Evolutionary conservation across 805 yeast genomes (phyloP), one percentile per base, ranked within the genome.

Genomic region (Wickerhamiella sergipiensis): DNA sequence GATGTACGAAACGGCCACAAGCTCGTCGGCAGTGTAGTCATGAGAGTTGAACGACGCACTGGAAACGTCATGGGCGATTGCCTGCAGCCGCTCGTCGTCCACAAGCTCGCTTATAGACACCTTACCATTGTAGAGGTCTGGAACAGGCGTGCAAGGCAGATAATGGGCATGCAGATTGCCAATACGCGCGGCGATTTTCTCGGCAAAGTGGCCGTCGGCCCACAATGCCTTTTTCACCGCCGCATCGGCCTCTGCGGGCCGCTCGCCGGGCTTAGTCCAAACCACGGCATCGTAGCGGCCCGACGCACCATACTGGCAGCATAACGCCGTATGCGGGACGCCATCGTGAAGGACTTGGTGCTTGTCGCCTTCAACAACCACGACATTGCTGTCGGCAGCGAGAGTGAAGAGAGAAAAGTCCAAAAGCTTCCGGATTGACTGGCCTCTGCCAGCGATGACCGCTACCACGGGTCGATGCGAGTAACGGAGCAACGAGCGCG

Each of bases 11-110:
- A 82, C 76, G 59, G 74, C 76, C 6, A 80, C 67, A 54, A 83
- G 73, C 63, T 84, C 92, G 63, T 83, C 86, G 59, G 74, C 73
- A 8, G 75, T 59, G 48, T 81, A 68, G 57, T 75, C 76, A 61
- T 81, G 86, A 1, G 89, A 84, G 19, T 81, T 81, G 61, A 84
- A 84, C 49, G 76, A 74, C 88, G 89, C 82, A 8, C 17, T 13
- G 8, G 13, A 9, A 23, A 29, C 12, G 36, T 19, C 24, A 7
- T 8, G 15, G 23, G 21, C 38, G 5, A 40, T 7, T 2, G 12
- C 19, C 44, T 15, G 50, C 42, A 42, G 24, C 43, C 18, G 18
- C 44, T 54, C 40, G 40, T 39, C 45, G 6, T 6, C 13, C 36
- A 29, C 49, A 10, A 57, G 49, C 19, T 50, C 39, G 19, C 36